Percentiles rank a stretch among this genome's conserved stretches.
These are phyloP conservation scores for Naganishia randhawae DNA, from an alignment of 768 basidiomycete species.

Conservation along the genomic window DNA sequence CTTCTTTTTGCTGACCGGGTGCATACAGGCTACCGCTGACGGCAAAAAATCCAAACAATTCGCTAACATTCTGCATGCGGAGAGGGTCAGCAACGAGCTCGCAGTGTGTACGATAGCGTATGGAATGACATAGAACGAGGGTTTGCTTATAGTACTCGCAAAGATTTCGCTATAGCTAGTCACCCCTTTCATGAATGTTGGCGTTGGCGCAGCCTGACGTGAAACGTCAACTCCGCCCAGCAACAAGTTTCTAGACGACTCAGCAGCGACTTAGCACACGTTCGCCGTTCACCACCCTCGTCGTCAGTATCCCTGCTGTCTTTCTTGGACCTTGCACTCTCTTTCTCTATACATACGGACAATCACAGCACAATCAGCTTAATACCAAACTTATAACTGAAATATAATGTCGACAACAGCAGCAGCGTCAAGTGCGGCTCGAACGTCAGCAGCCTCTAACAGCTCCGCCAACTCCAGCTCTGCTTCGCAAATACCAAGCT, in stretches of 20 bases:
- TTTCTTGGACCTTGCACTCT: not conserved
- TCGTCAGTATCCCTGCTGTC: not conserved
- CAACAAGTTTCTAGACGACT: not conserved
- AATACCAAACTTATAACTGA: not conserved
- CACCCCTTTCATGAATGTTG: not conserved
- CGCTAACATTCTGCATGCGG: not conserved
- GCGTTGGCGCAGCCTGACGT: not conserved
- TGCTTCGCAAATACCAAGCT: too few relatives aligned
- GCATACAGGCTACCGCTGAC: not conserved
- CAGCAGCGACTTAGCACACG: not conserved
- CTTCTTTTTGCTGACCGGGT: conserved; percentile 2
- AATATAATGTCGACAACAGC: not conserved
- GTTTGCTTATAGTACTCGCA: not conserved
- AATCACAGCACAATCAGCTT: not conserved
- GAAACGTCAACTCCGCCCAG: conserved; percentile 1
- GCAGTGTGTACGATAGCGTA: not conserved
- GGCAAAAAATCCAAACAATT: conserved; percentile 4
- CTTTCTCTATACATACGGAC: not conserved
- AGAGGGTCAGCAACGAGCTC: not conserved
- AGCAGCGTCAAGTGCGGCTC: not conserved
- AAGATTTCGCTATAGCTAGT: not conserved
- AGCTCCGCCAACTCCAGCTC: too few relatives aligned
- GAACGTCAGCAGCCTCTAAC: not conserved
- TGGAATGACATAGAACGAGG: too few relatives aligned
- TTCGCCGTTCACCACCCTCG: too few relatives aligned